phyloP scores from a whole-genome alignment of 2,329 filamentous ascomycete species.

The Xylaria sp. region DNA sequence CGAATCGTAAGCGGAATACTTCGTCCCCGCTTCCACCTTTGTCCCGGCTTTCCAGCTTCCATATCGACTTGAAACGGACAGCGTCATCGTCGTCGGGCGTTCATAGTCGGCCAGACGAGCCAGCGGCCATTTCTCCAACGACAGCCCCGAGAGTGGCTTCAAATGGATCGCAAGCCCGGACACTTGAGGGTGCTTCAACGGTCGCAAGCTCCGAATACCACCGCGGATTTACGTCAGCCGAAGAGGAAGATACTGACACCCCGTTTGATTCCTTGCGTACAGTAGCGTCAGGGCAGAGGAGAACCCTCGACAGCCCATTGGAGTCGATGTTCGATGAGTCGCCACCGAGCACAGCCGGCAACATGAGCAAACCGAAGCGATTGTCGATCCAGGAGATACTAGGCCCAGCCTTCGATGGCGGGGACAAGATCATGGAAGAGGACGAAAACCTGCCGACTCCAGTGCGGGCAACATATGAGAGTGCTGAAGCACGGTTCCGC shows the following conservation, averaged over 20 bases:
- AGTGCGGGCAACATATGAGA: slow-evolving; percentile 43
- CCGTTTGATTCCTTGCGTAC: slow-evolving; percentile 78
- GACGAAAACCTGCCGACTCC: slow-evolving; percentile 61
- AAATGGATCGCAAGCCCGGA: slow-evolving; percentile 35
- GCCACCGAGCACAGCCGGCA: slow-evolving; percentile 60
- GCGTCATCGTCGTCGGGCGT: slow-evolving; percentile 47
- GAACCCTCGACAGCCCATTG: slow-evolving; percentile 69
- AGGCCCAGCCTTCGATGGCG: slow-evolving; percentile 56
- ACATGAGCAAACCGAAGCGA: slow-evolving; percentile 53
- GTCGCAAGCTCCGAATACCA: slow-evolving; percentile 73
- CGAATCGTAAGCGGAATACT: slow-evolving; percentile 46
- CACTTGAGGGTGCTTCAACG: slow-evolving; percentile 63
- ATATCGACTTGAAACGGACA: slow-evolving; percentile 54
- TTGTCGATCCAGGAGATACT: slow-evolving; percentile 63
- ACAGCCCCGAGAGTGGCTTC: slow-evolving; percentile 32
- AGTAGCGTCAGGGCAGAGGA: slow-evolving; percentile 66
- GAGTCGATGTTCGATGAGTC: slow-evolving; percentile 84
- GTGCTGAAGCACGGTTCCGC: slow-evolving; percentile 32
- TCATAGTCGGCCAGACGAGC: slow-evolving; percentile 35
- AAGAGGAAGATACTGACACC: slow-evolving; percentile 78
- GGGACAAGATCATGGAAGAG: slow-evolving; percentile 63
- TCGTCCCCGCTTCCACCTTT: slow-evolving; percentile 61
- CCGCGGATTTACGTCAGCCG: slow-evolving; percentile 65
- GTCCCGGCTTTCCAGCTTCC: slow-evolving; percentile 57
- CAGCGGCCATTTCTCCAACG: slow-evolving; percentile 15